Evolutionary conservation across 2,329 filamentous ascomycete genomes (phyloP).

Genomic region (Zalaria sp.): DNA sequence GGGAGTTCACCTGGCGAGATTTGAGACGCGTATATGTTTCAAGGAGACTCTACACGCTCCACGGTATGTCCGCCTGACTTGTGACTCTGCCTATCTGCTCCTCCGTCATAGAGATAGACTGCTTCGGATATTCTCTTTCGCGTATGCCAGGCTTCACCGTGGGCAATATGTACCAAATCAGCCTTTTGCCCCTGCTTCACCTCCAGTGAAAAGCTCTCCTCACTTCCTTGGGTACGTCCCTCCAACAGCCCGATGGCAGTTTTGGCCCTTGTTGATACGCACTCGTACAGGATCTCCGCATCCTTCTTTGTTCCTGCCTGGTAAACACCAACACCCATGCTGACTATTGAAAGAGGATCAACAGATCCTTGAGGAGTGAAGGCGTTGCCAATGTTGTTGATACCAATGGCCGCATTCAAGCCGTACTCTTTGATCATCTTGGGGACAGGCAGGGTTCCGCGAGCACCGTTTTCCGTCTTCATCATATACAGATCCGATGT

Average conservation of each 20-base stretch:
- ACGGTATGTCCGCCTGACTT: too few species aligned
- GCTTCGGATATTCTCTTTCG: slow-evolving; percentile 27
- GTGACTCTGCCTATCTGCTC: background rate
- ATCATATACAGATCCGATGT: slow-evolving; percentile 65
- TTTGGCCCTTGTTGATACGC: slow-evolving; percentile 19
- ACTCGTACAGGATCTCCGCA: slow-evolving; percentile 43
- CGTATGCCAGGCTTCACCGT: slow-evolving; percentile 23
- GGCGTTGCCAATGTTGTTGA: slow-evolving; percentile 63
- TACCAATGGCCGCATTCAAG: slow-evolving; percentile 46
- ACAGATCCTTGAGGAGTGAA: slow-evolving; percentile 57
- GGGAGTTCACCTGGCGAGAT: background rate
- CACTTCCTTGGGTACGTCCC: slow-evolving; percentile 28
- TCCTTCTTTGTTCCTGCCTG: slow-evolving; percentile 49
- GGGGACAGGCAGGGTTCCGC: slow-evolving; percentile 49
- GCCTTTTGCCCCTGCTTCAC: slow-evolving; percentile 23
- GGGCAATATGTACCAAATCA: slow-evolving; percentile 29
- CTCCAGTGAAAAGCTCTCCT: slow-evolving; percentile 25
- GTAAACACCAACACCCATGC: slow-evolving; percentile 51
- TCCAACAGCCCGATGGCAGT: slow-evolving; percentile 16
- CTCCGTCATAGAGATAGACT: slow-evolving; percentile 26
- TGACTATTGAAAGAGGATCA: slow-evolving; percentile 51
- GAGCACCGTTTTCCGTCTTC: slow-evolving; percentile 29
- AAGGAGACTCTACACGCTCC: background rate
- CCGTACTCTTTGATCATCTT: slow-evolving; percentile 44
- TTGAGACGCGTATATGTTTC: background rate